Evolutionary conservation across 1,284 basidiomycete species (phyloP).

Genomic region (Tylopilus orsonianus): DNA sequence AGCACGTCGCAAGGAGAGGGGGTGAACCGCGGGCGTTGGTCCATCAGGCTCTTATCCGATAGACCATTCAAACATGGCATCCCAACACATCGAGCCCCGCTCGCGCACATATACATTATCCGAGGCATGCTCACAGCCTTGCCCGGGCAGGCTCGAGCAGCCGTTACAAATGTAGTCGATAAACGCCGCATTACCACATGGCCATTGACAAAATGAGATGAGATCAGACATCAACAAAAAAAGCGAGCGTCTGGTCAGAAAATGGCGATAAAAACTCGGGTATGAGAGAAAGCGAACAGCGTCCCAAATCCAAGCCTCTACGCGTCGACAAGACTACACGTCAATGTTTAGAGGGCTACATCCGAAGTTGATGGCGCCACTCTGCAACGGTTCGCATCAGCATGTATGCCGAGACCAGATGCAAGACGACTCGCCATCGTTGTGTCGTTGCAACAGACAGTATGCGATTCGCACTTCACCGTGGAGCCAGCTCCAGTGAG

Average conservation of each 20-base stretch:
- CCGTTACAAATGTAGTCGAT: conserved; percentile 6
- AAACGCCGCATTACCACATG: conserved; percentile 11
- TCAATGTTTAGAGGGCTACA: conserved; percentile 20
- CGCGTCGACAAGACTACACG: conserved; percentile 8
- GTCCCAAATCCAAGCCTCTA: conserved; percentile 11
- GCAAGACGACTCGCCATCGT: conserved; percentile 11
- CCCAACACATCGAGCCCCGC: conserved; percentile 13
- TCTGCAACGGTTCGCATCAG: conserved; percentile 3
- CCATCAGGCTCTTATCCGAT: too few species aligned
- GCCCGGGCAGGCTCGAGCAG: not conserved
- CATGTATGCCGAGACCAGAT: too few species aligned
- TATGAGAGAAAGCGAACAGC: conserved; percentile 23
- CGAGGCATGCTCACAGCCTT: conserved; percentile 7
- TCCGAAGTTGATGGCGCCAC: conserved; percentile 28
- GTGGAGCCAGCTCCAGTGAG: conserved; percentile 32
- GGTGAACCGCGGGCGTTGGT: conserved; percentile 24
- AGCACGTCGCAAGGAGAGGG: conserved; percentile 24
- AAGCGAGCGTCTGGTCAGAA: conserved; percentile 27
- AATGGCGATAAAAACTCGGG: conserved; percentile 16
- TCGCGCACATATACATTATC: conserved; percentile 17
- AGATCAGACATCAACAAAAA: conserved; percentile 27
- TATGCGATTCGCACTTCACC: conserved; percentile 12
- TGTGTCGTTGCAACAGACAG: conserved; percentile 26
- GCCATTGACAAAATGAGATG: conserved; percentile 23
- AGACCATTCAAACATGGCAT: conserved; percentile 1